Evolutionary conservation across 306 rosid species (phyloP).

Genomic region (Dalbergia oliveri): DNA sequence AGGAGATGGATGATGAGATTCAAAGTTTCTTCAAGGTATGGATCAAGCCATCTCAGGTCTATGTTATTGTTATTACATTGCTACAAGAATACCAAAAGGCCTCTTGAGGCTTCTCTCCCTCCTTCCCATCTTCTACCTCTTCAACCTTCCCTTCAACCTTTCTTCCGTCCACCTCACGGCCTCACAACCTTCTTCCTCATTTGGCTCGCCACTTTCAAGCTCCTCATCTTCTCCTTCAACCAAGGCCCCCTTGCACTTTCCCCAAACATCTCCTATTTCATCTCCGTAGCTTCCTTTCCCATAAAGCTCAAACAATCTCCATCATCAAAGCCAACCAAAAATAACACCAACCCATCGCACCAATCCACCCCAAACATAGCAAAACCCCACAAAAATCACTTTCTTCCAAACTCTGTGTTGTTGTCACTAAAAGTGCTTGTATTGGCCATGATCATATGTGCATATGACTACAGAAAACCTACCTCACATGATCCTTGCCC

Average conservation of each 20-base stretch:
- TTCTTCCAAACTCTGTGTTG: background rate
- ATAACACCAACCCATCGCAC: background rate
- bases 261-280: conserved; percentile 58
- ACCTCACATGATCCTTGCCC: conserved; percentile 32
- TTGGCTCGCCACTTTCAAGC: conserved; percentile 60
- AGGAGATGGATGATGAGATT: conserved; percentile 47
- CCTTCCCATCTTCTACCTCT: conserved; percentile 53
- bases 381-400: background rate
- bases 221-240: conserved; percentile 58
- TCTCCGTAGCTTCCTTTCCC: conserved; percentile 71
- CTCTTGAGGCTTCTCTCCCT: conserved; percentile 48
- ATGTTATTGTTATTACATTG: conserved; percentile 53
- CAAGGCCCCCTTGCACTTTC: conserved; percentile 62
- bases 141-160: conserved; percentile 51
- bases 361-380: background rate
- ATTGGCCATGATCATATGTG: conserved; percentile 41
- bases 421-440: conserved; percentile 48
- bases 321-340: conserved; percentile 6
- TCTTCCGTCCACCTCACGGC: conserved; percentile 45
- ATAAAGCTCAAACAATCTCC: conserved; percentile 49
- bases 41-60: conserved; percentile 45
- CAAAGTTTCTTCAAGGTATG: conserved; percentile 54
- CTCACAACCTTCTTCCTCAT: conserved; percentile 58
- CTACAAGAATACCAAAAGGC: conserved; percentile 50
- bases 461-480: conserved; percentile 48